Percentiles rank a stretch among this genome's conserved stretches.
Evolutionary conservation across 1,139 yeast species (phyloP).

Genomic region (Spathaspora jeffriesii): DNA sequence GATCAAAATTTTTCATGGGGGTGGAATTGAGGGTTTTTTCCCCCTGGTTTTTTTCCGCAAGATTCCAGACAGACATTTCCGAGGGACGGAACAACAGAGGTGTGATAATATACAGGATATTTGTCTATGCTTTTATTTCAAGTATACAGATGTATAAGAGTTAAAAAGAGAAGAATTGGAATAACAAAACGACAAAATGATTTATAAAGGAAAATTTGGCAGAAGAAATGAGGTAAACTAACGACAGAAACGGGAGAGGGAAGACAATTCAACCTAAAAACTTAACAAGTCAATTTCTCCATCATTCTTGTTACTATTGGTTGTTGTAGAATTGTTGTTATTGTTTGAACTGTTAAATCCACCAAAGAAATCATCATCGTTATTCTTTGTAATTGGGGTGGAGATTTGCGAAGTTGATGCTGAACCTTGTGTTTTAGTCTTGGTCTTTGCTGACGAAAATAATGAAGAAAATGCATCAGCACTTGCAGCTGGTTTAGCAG

Average conservation of each 20-base stretch:
- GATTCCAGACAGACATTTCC: not conserved
- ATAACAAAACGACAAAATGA: not conserved
- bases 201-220: not conserved
- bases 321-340: constrained; percentile 10
- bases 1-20: constrained; percentile 2
- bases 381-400: constrained; percentile 8
- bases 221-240: not conserved
- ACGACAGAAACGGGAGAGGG: not conserved
- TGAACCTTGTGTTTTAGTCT: constrained; percentile 19
- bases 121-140: not conserved
- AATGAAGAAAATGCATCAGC: constrained; percentile 83
- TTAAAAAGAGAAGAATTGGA: not conserved
- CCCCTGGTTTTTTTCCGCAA: not conserved
- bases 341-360: constrained; percentile 19
- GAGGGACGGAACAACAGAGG: not conserved
- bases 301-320: constrained; percentile 13
- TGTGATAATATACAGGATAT: constrained; percentile 1
- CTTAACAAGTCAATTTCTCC: constrained; percentile 37
- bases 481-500: constrained; percentile 37
- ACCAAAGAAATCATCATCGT: constrained; percentile 22
- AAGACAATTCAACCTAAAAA: constrained; percentile 17
- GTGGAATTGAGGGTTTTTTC: not conserved
- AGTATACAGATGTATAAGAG: not conserved
- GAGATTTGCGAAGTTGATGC: constrained; percentile 11
- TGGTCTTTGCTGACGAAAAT: constrained; percentile 70